Conservation (phyloP, 345 rosid genomes). For the Eucalyptus pumila region DNA sequence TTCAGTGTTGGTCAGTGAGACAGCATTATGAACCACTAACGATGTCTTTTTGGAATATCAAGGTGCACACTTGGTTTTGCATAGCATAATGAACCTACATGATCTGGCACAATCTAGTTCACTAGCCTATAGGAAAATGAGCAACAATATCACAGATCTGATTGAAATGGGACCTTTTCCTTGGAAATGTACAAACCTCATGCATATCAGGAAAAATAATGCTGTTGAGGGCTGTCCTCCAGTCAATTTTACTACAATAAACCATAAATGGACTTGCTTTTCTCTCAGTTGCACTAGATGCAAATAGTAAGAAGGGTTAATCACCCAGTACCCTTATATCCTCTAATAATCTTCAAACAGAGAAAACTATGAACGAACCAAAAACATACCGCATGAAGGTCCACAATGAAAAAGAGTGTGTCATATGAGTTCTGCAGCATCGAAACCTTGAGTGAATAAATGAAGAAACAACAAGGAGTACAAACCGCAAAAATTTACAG, state of each 20-base stretch:
- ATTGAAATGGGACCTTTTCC: background rate
- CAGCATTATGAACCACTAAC: background rate
- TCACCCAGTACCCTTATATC: background rate
- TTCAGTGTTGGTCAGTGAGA: background rate
- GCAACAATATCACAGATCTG: background rate
- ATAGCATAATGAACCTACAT: background rate
- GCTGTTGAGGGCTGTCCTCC: background rate
- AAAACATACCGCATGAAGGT: conserved; percentile 73
- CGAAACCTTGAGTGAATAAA: background rate
- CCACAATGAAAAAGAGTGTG: conserved; percentile 76
- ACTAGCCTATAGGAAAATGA: background rate
- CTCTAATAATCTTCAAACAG: background rate
- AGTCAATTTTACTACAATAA: background rate
- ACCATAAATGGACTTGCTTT: background rate
- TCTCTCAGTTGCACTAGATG: background rate
- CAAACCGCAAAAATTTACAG: background rate
- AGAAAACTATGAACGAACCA: background rate
- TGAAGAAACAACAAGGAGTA: background rate
- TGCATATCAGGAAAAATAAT: background rate
- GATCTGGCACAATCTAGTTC: background rate
- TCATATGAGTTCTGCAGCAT: conserved; percentile 68
- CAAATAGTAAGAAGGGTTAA: background rate
- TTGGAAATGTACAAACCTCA: background rate
- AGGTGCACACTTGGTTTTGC: background rate
- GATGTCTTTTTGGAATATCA: background rate